Evolutionary conservation across 495 filamentous ascomycete genomes (phyloP).

Genomic region (Lichenothelia convexa): DNA sequence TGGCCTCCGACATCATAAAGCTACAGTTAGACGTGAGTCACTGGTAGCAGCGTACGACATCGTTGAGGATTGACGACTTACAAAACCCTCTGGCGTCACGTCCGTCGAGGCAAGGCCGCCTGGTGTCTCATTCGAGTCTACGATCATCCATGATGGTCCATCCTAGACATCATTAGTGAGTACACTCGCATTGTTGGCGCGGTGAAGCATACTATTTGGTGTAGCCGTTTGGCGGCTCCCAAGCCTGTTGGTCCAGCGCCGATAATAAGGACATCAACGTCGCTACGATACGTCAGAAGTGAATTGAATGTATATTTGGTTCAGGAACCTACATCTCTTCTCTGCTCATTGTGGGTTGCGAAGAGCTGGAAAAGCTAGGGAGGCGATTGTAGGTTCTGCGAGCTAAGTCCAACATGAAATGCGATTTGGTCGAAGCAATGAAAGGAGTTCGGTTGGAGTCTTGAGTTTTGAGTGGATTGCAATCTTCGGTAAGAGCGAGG

Average conservation of each 20-base stretch:
- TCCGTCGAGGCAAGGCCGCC: constrained; percentile 96
- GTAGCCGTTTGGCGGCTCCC: constrained; percentile 90
- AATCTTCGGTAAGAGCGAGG: no score
- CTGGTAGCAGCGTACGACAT: constrained; percentile 9
- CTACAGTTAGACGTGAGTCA: constrained; percentile 34
- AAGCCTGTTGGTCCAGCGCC: constrained; percentile 93
- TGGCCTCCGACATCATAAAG: constrained; percentile 98
- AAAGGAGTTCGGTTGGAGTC: no score
- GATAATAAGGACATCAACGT: constrained; percentile 95
- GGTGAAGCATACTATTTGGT: constrained; percentile 62
- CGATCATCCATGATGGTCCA: constrained; percentile 85
- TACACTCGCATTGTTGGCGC: constrained; percentile 2
- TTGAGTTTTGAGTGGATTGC: no score
- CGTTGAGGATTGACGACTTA: constrained; percentile 34
- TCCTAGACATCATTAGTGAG: constrained; percentile 32
- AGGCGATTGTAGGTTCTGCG: no score
- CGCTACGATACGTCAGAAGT: constrained; percentile 28
- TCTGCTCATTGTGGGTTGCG: no score
- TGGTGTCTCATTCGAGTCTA: constrained; percentile 83
- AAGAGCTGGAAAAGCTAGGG: no score
- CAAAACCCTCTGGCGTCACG: constrained; percentile 89
- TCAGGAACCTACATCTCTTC: not conserved
- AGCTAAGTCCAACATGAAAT: no score
- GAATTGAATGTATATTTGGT: not conserved
- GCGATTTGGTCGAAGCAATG: no score